Conservation (phyloP, 345 rosid species). For the Eucalyptus sp. region DNA sequence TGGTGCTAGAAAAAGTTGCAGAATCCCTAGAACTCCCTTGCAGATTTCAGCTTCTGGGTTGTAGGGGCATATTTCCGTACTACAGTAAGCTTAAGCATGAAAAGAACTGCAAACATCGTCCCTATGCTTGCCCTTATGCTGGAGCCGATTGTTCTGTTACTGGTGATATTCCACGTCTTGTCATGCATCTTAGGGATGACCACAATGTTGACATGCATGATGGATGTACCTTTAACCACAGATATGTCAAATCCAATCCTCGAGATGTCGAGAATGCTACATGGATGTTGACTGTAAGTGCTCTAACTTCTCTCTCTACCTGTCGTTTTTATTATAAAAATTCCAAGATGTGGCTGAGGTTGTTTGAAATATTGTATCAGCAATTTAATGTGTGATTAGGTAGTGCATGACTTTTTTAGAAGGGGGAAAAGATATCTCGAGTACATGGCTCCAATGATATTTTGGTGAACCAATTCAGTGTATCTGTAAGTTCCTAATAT, state of each 20-base stretch:
- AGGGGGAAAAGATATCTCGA: neutral
- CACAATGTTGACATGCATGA: slow-evolving; percentile 95
- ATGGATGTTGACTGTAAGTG: slow-evolving; percentile 89
- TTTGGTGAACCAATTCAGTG: neutral
- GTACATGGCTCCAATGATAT: neutral
- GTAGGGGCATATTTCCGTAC: slow-evolving; percentile 70
- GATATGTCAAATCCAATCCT: slow-evolving; percentile 82
- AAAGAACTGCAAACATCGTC: slow-evolving; percentile 56
- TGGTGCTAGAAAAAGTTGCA: slow-evolving; percentile 82
- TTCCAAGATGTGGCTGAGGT: neutral
- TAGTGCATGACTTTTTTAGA: neutral
- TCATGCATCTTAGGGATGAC: slow-evolving; percentile 64
- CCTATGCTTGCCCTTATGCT: slow-evolving; percentile 79
- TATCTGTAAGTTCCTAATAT: neutral
- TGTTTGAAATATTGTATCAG: neutral
- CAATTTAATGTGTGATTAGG: neutral
- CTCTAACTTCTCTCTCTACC: neutral
- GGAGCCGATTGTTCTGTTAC: slow-evolving; percentile 77
- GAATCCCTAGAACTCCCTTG: slow-evolving; percentile 79
- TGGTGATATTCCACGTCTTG: slow-evolving; percentile 66
- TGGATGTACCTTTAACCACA: slow-evolving; percentile 77
- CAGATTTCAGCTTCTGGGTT: slow-evolving; percentile 58
- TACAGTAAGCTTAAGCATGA: slow-evolving; percentile 82
- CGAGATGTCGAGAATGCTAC: slow-evolving; percentile 91
- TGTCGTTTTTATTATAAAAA: neutral